Evolutionary conservation across 1,139 yeast genomes (phyloP).

Genomic region (Pichia sp.): DNA sequence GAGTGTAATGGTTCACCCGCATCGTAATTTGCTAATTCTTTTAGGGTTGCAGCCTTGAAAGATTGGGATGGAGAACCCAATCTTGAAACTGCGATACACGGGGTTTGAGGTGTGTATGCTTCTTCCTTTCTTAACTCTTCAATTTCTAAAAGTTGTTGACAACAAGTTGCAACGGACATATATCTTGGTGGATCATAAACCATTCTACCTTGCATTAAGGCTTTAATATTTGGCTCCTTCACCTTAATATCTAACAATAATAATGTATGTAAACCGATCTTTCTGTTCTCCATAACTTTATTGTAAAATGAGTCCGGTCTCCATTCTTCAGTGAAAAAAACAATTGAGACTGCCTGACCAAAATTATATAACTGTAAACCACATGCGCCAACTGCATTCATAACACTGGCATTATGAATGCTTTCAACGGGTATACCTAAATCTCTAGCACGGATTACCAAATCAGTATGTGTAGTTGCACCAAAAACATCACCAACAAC

Average conservation of each 20-base stretch:
- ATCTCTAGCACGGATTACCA: slow-evolving; percentile 85
- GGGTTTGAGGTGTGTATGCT: slow-evolving; percentile 80
- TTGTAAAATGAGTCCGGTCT: slow-evolving; percentile 92
- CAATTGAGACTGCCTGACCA: slow-evolving; percentile 94
- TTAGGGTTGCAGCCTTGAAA: slow-evolving; percentile 79
- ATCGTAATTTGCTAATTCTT: slow-evolving; percentile 69
- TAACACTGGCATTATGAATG: slow-evolving; percentile 91
- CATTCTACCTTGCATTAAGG: slow-evolving; percentile 86
- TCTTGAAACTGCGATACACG: slow-evolving; percentile 89
- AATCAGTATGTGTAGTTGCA: slow-evolving; percentile 95
- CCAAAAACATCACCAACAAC: slow-evolving; percentile 98
- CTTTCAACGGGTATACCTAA: slow-evolving; percentile 70
- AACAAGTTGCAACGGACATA: slow-evolving; percentile 88
- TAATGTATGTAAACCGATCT: slow-evolving; percentile 84
- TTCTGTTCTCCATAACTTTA: slow-evolving; percentile 82
- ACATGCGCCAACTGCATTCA: slow-evolving; percentile 98
- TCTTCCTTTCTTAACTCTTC: slow-evolving; percentile 69
- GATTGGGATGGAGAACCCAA: slow-evolving; percentile 79
- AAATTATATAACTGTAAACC: slow-evolving; percentile 92
- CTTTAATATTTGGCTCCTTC: slow-evolving; percentile 91
- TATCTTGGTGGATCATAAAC: slow-evolving; percentile 96
- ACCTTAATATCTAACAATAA: slow-evolving; percentile 88
- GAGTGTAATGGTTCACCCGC: slow-evolving; percentile 95
- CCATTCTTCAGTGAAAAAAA: slow-evolving; percentile 92
- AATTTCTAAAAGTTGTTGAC: slow-evolving; percentile 76